phyloP scores from a whole-genome alignment of 495 filamentous ascomycete species.

The Oidiodendron maius region DNA sequence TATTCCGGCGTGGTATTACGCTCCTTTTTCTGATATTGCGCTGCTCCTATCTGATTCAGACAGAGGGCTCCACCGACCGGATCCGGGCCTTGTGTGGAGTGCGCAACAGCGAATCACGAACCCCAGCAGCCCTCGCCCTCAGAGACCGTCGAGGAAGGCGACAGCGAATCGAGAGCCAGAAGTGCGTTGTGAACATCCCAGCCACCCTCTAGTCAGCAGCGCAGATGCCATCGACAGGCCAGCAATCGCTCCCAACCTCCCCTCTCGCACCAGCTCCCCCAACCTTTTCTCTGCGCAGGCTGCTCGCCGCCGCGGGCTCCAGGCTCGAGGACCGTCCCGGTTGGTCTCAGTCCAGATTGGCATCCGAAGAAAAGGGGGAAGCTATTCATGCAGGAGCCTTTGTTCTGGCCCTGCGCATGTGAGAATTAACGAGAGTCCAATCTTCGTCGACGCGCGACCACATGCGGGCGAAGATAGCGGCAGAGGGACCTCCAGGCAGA shows the following conservation, averaged over 20 bases:
- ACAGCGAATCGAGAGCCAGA: conserved; percentile 17
- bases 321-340: conserved; percentile 10
- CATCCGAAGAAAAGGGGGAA: conserved; percentile 12
- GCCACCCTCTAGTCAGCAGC: background rate
- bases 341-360: conserved; percentile 20
- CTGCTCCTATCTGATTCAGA: too few species aligned
- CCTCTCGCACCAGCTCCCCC: conserved; percentile 7
- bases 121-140: background rate
- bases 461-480: conserved; percentile 5
- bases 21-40: too few species aligned
- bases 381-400: conserved; percentile 26
- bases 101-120: background rate
- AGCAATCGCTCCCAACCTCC: conserved; percentile 11
- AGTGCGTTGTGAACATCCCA: conserved; percentile 2
- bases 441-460: conserved; percentile 5
- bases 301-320: conserved; percentile 1
- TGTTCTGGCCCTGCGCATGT: conserved; percentile 9
- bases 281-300: conserved; percentile 1
- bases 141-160: background rate
- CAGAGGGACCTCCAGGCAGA: conserved; percentile 14
- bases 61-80: too few species aligned
- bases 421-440: conserved; percentile 11
- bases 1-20: too few species aligned
- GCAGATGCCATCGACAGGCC: conserved; percentile 18
- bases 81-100: too few species aligned